These are phyloP conservation scores for Arthrobotrys sphaeroides DNA, from an alignment of 2,329 filamentous ascomycete genomes.

Conservation along the genomic window DNA sequence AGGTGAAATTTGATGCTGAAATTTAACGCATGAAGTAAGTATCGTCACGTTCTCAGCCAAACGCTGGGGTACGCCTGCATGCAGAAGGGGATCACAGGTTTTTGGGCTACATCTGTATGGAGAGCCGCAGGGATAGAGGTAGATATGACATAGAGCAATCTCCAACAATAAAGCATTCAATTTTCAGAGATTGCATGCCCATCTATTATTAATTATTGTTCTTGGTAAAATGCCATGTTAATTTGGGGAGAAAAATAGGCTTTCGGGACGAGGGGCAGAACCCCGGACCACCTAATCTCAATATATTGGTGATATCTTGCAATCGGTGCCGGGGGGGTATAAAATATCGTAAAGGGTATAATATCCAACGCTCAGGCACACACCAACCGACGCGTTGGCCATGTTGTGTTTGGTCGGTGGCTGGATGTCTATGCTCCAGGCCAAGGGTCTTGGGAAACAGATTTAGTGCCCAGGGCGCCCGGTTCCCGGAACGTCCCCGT, in stretches of 20 bases:
- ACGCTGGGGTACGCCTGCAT: constrained; percentile 24
- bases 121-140: not conserved
- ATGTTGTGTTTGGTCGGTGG: constrained; percentile 36
- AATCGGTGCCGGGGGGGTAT: constrained; percentile 37
- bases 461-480: not conserved
- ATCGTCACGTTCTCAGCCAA: not conserved
- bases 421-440: not conserved
- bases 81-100: constrained; percentile 17
- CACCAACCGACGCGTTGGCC: constrained; percentile 30
- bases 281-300: constrained; percentile 44
- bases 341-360: constrained; percentile 40
- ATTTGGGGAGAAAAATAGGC: constrained; percentile 24
- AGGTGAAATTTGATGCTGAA: constrained; percentile 18
- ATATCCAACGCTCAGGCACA: constrained; percentile 20
- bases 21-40: constrained; percentile 29
- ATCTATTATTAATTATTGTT: constrained; percentile 25
- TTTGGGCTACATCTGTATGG: constrained; percentile 1
- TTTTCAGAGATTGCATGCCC: constrained; percentile 29
- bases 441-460: not conserved
- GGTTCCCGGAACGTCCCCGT: not conserved
- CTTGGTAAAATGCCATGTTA: constrained; percentile 47
- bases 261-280: constrained; percentile 31
- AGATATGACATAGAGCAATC: constrained; percentile 20
- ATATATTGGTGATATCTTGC: constrained; percentile 34
- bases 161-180: no score